phyloP scores from a whole-genome alignment of 2,329 filamentous ascomycete species.

The Zasmidium citrigriseum region DNA sequence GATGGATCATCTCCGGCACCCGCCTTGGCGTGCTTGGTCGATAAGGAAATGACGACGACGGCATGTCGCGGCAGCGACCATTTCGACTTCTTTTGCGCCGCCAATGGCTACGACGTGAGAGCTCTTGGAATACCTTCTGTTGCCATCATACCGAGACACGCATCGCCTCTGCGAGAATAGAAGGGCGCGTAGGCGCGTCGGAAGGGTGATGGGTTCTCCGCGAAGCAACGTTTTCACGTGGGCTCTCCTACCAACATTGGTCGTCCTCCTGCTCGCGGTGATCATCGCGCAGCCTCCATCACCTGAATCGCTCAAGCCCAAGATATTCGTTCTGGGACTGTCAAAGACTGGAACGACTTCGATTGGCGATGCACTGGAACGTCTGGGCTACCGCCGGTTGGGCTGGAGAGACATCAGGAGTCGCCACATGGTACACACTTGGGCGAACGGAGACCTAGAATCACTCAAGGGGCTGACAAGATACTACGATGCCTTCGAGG shows the following conservation, averaged over 20 bases:
- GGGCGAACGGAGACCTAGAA: slow-evolving; percentile 25
- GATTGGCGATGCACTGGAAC: slow-evolving; percentile 33
- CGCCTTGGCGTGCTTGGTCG: background rate
- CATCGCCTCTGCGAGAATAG: no score
- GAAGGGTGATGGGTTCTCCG: background rate
- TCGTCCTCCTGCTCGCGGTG: slow-evolving; percentile 17
- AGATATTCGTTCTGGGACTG: slow-evolving; percentile 34
- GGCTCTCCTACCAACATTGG: background rate
- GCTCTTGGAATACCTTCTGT: background rate
- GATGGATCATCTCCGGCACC: background rate
- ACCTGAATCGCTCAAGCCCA: slow-evolving; percentile 26
- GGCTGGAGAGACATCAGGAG: slow-evolving; percentile 36
- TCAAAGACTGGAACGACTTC: slow-evolving; percentile 35
- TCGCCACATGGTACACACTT: slow-evolving; percentile 33
- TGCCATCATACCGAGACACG: background rate
- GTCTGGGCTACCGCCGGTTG: slow-evolving; percentile 32
- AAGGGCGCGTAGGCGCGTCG: background rate
- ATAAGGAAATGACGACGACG: background rate
- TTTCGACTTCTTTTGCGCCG: background rate
- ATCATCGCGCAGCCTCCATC: slow-evolving; percentile 27
- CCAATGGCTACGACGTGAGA: background rate
- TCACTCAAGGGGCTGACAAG: slow-evolving; percentile 26
- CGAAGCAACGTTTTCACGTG: background rate
- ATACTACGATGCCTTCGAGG: slow-evolving; percentile 35
- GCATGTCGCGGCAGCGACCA: background rate